Evolutionary conservation across 805 yeast genomes (phyloP), one percentile per base, ranked within the genome.

Genomic region (Scheffersomyces ergatensis): DNA sequence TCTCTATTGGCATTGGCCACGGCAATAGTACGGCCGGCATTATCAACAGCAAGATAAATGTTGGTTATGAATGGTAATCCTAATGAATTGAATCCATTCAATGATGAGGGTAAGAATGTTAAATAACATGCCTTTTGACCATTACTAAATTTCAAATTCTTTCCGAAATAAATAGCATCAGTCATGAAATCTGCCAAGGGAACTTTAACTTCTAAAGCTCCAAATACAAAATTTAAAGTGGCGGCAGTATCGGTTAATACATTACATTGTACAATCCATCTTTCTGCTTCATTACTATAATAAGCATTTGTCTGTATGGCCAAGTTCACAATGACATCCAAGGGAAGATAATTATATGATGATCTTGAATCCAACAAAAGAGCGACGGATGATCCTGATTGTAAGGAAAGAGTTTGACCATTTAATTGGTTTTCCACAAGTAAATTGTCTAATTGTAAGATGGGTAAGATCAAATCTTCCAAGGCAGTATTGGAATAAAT

Each of bases 241-340:
- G 87, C 89, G 18, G 72, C 58, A 7, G 72, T 49, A 4, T 60
- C 50, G 1, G 69, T 72, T 13, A 83, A 62, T 24, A 53, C 48
- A 11, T 73, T 61, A 62, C 93, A 85, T 43, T 75, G 74, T 12
- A 82, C 82, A 13, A 83, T 50, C 92, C 92, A 85, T 14, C 72
- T 51, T 18, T 63, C 65, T 5, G 68, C 52, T 5, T 66, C 63
- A 3, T 62, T 56, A 3, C 76, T 70, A 54, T 77, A 85, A 46
- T 70, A 76, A 0, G 92, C 92, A 51, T 82, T 81, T 30, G 82
- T 63, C 58, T 85, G 90, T 19, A 84, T 68, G 0, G 90, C 88
- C 23, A 85, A 59, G 48, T 76, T 77, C 37, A 85, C 68, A 32
- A 85, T 63, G 4, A 77, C 55, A 34, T 74, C 72, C 31, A 73